Evolutionary conservation across 1,139 yeast species (phyloP).

Genomic region (Eremothecium cymbalariae): DNA sequence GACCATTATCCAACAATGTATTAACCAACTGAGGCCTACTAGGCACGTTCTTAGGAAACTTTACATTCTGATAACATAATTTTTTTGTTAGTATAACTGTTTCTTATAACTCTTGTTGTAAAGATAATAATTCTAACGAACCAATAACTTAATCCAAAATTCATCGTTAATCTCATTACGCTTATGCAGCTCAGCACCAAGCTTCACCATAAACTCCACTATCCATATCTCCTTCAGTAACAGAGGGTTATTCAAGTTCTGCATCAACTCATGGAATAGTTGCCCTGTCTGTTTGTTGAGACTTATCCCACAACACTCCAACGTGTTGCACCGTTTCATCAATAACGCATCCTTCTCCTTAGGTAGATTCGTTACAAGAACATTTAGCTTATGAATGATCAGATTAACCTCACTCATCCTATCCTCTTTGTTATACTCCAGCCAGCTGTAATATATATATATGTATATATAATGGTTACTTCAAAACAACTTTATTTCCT

Average conservation of each 20-base stretch:
- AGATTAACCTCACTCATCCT: slow-evolving; percentile 4
- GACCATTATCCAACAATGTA: slow-evolving; percentile 13
- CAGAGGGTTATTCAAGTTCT: slow-evolving; percentile 2
- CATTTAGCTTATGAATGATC: slow-evolving; percentile 2
- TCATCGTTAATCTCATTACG: slow-evolving; percentile 14
- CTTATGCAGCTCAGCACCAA: slow-evolving; percentile 20
- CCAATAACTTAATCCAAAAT: slow-evolving; percentile 26
- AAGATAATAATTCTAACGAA: slow-evolving; percentile 15
- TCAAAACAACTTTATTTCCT: too few relatives aligned
- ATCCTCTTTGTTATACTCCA: too few relatives aligned
- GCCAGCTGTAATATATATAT: too few relatives aligned
- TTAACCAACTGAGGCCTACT: slow-evolving; percentile 10
- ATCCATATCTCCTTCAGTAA: slow-evolving; percentile 7
- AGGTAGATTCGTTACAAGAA: slow-evolving; percentile 2
- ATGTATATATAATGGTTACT: too few relatives aligned
- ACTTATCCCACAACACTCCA: neutral
- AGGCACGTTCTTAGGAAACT: slow-evolving; percentile 10
- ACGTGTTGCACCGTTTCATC: neutral
- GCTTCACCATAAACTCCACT: slow-evolving; percentile 15
- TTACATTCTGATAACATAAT: slow-evolving; percentile 8
- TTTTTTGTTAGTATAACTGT: neutral
- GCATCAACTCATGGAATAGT: slow-evolving; percentile 6
- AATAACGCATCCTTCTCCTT: slow-evolving; percentile 2
- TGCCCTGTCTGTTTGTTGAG: slow-evolving; percentile 4
- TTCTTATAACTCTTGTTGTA: too few relatives aligned